Base-by-base conservation (phyloP, 2,329 filamentous ascomycete species). In the Aspergillus sp. region DNA sequence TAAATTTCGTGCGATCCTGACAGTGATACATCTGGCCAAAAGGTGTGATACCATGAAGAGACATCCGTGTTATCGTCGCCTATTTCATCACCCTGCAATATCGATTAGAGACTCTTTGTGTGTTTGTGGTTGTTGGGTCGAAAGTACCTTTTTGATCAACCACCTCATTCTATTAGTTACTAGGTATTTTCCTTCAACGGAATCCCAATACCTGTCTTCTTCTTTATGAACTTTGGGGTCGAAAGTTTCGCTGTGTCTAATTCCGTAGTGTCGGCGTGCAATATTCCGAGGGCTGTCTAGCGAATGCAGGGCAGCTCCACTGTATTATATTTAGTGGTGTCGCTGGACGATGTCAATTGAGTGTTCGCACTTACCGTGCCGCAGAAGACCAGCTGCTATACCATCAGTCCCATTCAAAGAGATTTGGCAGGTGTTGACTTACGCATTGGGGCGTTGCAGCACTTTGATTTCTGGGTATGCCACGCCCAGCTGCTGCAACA, bases 381-480 rank as follows among this genome's bases (percentile, higher is more conserved):
- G 68, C 61, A 3, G 69, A 67, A 11, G 68, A 67, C 70, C 69
- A 71, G 6, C 69, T 71, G 32, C 7, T 46, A 26, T 3, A 22
- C 18, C 20, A n/a, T 58, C 45, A 53, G 49, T 16, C 1, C 22
- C 18, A 22, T 4, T 26, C 6, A 18, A 11, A 2, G 16, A 0
- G 42, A 1, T 12, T 22, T 47, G 45, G 18, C 11, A 6, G 3
- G 2, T 31, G 2, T 16, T 6, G 6, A 66, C 68, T 64, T 57
- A 71, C 68, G 70, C 62, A 49, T 71, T 64, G 0, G 49, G 59
- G 1, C 69, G 71, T 26, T 77, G 75, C 26, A 78, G 69, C 6
- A 78, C 66, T 47, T 68, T 61, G 2, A 75, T 68, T 1, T 58
- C 55, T 0, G 63, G 56, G 16, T 70, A 62, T 4, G 63, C 58